A percentile compares a stretch with the other conserved stretches of the same genome.
phyloP scores from a whole-genome alignment of 495 filamentous ascomycete genomes.

The Neohortaea acidophila region DNA sequence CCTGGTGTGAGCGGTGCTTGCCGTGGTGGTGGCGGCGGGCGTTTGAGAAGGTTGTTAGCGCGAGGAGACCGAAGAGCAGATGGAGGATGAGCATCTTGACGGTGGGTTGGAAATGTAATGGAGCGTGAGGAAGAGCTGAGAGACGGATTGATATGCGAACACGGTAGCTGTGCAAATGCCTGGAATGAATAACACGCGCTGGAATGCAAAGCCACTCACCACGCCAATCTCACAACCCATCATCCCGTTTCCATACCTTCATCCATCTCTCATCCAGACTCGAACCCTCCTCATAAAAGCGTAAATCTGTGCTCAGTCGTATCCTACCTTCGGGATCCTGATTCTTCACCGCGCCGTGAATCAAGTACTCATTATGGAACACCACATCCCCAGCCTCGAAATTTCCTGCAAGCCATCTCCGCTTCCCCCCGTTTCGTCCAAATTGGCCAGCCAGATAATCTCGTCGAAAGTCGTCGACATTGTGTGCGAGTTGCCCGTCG shows the following conservation, averaged over 20 bases:
- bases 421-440: constrained; percentile 20
- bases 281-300: constrained; percentile 13
- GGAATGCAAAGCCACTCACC: no score
- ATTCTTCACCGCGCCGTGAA: constrained; percentile 42
- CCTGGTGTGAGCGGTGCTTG: neutral
- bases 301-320: constrained; percentile 37
- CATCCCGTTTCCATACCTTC: constrained; percentile 11
- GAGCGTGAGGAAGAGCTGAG: neutral
- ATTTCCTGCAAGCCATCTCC: constrained; percentile 39
- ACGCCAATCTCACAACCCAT: constrained; percentile 14
- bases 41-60: neutral
- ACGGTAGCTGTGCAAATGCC: neutral
- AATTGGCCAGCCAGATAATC: constrained; percentile 2
- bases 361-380: constrained; percentile 42
- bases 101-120: neutral
- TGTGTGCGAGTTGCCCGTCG: constrained; percentile 17
- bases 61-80: neutral
- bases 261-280: constrained; percentile 16
- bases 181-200: neutral
- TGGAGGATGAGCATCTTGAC: neutral
- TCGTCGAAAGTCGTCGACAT: constrained; percentile 8
- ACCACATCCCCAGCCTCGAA: constrained; percentile 50
- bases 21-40: neutral
- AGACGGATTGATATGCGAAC: neutral
- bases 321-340: constrained; percentile 41